phyloP scores from a whole-genome alignment of 441 rosid genomes.

The Breynia disticha region DNA sequence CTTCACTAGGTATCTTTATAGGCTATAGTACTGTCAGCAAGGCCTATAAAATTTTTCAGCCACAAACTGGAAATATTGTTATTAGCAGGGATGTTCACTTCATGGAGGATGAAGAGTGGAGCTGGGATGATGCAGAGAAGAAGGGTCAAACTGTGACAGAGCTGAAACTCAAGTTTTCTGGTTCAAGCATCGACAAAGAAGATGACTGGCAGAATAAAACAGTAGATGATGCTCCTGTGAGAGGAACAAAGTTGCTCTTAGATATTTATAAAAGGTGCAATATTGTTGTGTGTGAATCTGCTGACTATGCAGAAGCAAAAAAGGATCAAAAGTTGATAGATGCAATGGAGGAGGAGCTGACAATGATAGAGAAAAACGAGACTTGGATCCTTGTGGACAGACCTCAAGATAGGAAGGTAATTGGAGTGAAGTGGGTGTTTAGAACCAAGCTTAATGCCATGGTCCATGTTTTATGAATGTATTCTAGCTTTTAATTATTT shows the following conservation, averaged over 20 bases:
- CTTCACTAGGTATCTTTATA: background rate
- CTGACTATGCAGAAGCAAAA: background rate
- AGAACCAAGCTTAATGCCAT: constrained; percentile 1
- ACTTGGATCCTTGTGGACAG: background rate
- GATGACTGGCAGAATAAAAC: no score
- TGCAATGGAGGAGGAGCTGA: constrained; percentile 5
- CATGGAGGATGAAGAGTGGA: background rate
- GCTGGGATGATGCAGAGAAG: background rate
- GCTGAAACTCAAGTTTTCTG: no score
- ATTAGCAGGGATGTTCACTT: constrained; percentile 3
- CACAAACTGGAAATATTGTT: background rate
- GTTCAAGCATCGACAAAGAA: no score
- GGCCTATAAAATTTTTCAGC: constrained; percentile 2
- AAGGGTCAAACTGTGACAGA: background rate
- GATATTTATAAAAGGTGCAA: background rate
- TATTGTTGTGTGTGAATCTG: constrained; percentile 3
- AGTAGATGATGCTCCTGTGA: background rate
- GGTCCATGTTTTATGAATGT: no score
- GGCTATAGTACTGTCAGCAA: background rate
- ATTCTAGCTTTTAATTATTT: no score
- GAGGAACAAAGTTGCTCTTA: background rate
- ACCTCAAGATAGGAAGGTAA: background rate
- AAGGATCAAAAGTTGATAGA: background rate
- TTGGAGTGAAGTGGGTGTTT: constrained; percentile 9
- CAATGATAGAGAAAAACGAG: background rate